Percentiles rank a stretch among this genome's conserved stretches.
Evolutionary conservation across 169 alveolate species (phyloP).

Genomic region (Theileria annulata): DNA sequence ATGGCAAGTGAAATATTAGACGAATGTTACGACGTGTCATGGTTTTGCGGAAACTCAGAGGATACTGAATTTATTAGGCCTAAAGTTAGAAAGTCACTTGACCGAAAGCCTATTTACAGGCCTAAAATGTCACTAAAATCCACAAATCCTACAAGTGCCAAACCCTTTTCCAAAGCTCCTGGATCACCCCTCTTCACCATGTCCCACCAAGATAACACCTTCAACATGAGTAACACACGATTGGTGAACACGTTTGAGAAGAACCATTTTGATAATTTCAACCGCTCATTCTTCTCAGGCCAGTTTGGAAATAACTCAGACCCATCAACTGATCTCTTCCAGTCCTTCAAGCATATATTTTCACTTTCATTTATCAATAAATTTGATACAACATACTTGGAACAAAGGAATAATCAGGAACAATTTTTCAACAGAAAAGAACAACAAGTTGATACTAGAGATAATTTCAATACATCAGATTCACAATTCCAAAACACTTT

Average conservation of each 20-base stretch:
- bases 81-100: slow-evolving; percentile 41
- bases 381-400: background rate
- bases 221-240: background rate
- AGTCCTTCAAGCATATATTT: slow-evolving; percentile 48
- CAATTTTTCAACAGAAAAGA: background rate
- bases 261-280: background rate
- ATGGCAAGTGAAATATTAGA: slow-evolving; percentile 55
- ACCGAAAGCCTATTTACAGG: slow-evolving; percentile 53
- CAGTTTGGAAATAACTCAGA: slow-evolving; percentile 61
- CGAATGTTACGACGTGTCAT: slow-evolving; percentile 62
- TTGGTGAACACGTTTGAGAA: background rate
- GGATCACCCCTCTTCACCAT: slow-evolving; percentile 26
- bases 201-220: background rate
- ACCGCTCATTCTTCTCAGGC: slow-evolving; percentile 49
- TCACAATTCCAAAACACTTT: background rate
- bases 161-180: slow-evolving; percentile 25
- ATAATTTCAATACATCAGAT: background rate
- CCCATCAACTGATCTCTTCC: slow-evolving; percentile 44
- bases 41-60: slow-evolving; percentile 40
- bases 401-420: background rate
- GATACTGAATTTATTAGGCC: slow-evolving; percentile 51
- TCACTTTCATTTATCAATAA: slow-evolving; percentile 22
- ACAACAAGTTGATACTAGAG: background rate
- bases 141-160: background rate
- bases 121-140: slow-evolving; percentile 46